Base-by-base conservation (phyloP, 116 monocot genomes). In the Papilionanthe hybrid region DNA sequence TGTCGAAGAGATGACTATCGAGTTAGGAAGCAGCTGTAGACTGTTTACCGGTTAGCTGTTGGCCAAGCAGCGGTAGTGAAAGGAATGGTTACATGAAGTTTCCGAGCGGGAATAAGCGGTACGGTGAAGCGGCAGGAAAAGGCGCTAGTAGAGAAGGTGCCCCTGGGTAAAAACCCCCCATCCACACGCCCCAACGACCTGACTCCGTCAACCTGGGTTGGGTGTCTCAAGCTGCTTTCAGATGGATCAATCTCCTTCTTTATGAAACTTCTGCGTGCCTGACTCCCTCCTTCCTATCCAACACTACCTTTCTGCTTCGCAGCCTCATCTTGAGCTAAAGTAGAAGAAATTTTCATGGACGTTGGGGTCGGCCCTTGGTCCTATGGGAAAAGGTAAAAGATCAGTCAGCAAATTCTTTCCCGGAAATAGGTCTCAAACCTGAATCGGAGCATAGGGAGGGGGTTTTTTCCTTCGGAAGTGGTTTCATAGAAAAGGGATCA, bases 121-220 rank as follows among this genome's bases (percentile, higher is more conserved):
- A 22, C 63, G 23, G 23, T 20, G 22, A 23, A 65, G 63, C 63
- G 0, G 63, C 25, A 65, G 25, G 63, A 65, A 65, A 65, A 27
- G 63, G 63, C 63, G 19, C 22, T 53, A 23, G 22, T 65, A 65
- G 63, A 65, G 63, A 65, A 65, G 53, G 53, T 53, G 9, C 9
- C 53, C 9, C 23, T 8, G 20, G 63, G 23, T 20, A 17, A 18
- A 18, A 18, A 63, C 63, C 63, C 63, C 19, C 63, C 19, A 65
- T 65, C 63, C 63, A 65, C 63, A 65, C 63, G 63, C 32, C 63
- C 63, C 63, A 65, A 65, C 63, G 63, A 65, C 0, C 25, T 65
- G 63, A 65, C 63, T 65, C 63, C 25, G 23, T 65, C 63, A 20
- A 65, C 23, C 63, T 23, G 19, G 23, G 19, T 23, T 23, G 19